Base-by-base conservation (phyloP, 169 alveolate species). In the Theileria equi region DNA sequence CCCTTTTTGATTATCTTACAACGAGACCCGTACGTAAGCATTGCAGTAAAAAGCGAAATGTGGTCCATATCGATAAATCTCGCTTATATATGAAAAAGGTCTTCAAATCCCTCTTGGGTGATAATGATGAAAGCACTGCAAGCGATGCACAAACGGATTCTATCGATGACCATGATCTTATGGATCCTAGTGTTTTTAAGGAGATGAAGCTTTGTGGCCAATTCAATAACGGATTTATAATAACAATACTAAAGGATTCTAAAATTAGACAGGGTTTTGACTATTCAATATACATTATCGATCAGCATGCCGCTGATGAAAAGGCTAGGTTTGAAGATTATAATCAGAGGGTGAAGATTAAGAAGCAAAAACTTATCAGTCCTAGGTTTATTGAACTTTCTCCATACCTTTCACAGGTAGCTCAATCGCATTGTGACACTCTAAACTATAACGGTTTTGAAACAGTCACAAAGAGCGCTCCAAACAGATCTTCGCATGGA, bases 251-350 rank as follows among this genome's bases (percentile, higher is more conserved):
- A 21, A 69, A 19, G 25, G 48, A 61, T 11, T 32, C 54, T 7
- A 55, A 21, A 25, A 31, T 44, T 19, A 50, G 40, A 35, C 35
- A 61, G 17, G 62, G 66, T 32, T 60, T 57, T 16, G 54, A 78
- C 60, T 86, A 81, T 54, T 88, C 95, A 28, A 55, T 96, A 54
- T 96, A 93, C 78, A 93, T 97, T 0, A 88, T 97, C 29, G 99
- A 97, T 80, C 98, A 97, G 71, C 99, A 97, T 84, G 99, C 99
- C 0, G 94, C 98, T 29, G 99, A 96, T 77, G 99, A 97, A 79
- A 96, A 96, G 77, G 81, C 83, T 25, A 90, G 88, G 16, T 94
- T 94, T 80, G 99, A 97, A 67, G 83, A 81, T 7, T 88, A 92
- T 19, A 90, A 95, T 43, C 89, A 82, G 57, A 81, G 83, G 28